Evolutionary conservation across 345 rosid species (phyloP).

Genomic region (Barbarea vulgaris): DNA sequence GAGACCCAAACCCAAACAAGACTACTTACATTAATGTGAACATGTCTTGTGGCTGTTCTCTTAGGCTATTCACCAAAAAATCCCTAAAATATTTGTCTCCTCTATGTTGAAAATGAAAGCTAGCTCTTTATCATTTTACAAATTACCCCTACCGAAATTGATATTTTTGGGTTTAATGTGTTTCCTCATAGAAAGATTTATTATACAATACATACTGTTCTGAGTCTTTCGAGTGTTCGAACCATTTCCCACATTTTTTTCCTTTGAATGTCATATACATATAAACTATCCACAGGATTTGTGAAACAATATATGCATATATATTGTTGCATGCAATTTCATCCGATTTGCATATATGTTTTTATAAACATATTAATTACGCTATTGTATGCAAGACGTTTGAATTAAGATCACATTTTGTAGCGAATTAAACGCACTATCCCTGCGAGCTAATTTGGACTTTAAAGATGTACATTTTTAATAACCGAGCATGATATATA

Average conservation of each 20-base stretch:
- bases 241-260: neutral
- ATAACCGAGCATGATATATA: neutral
- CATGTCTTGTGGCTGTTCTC: constrained; percentile 29
- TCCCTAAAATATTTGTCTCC: constrained; percentile 12
- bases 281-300: neutral
- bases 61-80: constrained; percentile 29
- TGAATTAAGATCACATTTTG: neutral
- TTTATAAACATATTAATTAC: no score
- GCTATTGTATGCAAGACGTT: no score
- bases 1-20: constrained; percentile 27
- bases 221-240: neutral
- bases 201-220: neutral
- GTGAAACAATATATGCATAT: neutral
- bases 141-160: neutral
- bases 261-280: neutral
- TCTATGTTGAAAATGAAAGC: constrained; percentile 26
- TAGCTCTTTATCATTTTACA: constrained; percentile 15
- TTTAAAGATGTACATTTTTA: neutral
- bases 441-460: neutral
- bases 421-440: neutral
- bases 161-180: neutral
- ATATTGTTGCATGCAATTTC: no score
- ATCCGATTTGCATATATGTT: no score
- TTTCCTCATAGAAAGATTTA: neutral
- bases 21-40: constrained; percentile 29